Evolutionary conservation across 371 early-diverging fungal genomes (phyloP), one percentile per base, ranked within the genome.

Genomic region (Sanchytrium tribonematis): DNA sequence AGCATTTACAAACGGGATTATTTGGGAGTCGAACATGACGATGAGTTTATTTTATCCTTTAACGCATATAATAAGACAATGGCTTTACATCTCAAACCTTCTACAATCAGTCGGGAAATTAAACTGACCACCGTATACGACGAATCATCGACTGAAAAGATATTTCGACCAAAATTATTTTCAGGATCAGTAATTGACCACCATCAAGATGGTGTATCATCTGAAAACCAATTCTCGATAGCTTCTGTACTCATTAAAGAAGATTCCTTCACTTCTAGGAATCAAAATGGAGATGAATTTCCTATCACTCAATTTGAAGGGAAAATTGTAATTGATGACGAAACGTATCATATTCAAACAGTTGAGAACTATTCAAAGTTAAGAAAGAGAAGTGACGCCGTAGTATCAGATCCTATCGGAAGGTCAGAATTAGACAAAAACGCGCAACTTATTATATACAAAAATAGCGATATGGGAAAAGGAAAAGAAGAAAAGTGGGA

Each of bases 51-150:
- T 17, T 29, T 68, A 30, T 17, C 17, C 5, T 30, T 68, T 28
- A 30, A 68, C 29, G 68, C 68, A 12, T 68, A 29, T 30, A 68
- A 68, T 30, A 29, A 1, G 1, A 68, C 68, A 12, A 28, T 68
- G 5, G 17, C 28, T 16, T 5, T 68, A 1, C 68, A 30, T 17
- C 16, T 68, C 30, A 12, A 68, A 2, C 68, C 68, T 2, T 12
- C 29, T 16, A 68, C 28, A 16, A 29, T 28, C 17, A 17, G 68
- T 5, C 68, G 29, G 1, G 30, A 29, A 30, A 30, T 28, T 68
- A 17, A 68, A 2, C 27, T 68, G 28, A 29, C 68, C 17, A 17
- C 68, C 17, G 2, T 27, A 16, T n/a, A n/a, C n/a, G n/a, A n/a
- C n/a, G n/a, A n/a, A n/a, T 12, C 12, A 5, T 22, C 5, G 22